Evolutionary conservation across 2,329 filamentous ascomycete species (phyloP).

Genomic region (Botrytis aclada): DNA sequence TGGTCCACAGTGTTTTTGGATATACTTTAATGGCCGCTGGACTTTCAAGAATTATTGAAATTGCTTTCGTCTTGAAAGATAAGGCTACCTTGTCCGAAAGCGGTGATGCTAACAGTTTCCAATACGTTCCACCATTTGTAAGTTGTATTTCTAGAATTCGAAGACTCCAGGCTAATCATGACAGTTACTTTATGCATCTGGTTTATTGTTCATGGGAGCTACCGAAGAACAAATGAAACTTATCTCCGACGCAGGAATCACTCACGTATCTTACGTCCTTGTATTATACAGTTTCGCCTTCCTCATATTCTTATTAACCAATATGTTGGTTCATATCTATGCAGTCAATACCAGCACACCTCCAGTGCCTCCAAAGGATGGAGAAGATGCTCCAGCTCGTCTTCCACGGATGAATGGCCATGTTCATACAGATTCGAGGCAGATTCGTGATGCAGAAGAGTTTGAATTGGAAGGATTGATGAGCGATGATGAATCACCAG

Average conservation of each 20-base stretch:
- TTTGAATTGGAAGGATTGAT: conserved; percentile 91
- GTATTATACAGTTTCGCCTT: conserved; percentile 90
- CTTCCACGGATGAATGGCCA: conserved; percentile 37
- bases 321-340: conserved; percentile 82
- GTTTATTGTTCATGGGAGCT: conserved; percentile 96
- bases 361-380: conserved; percentile 38
- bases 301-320: conserved; percentile 84
- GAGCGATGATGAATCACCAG: conserved; percentile 75
- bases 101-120: conserved; percentile 70
- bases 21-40: conserved; percentile 94
- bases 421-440: conserved; percentile 47
- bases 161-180: conserved; percentile 31
- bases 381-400: conserved; percentile 26
- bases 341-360: conserved; percentile 52
- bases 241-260: conserved; percentile 69
- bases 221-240: conserved; percentile 94
- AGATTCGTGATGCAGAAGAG: conserved; percentile 78
- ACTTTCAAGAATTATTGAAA: conserved; percentile 79
- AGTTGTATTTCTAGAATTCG: conserved; percentile 41
- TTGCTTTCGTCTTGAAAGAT: conserved; percentile 82
- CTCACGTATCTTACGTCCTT: conserved; percentile 87
- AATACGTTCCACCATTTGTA: conserved; percentile 68
- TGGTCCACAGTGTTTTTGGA: conserved; percentile 85
- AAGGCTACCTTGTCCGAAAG: conserved; percentile 61
- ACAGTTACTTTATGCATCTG: conserved; percentile 83